These are phyloP conservation scores for Westerdykella aurantiaca DNA, from an alignment of 2,329 filamentous ascomycete genomes.

Conservation along the genomic window DNA sequence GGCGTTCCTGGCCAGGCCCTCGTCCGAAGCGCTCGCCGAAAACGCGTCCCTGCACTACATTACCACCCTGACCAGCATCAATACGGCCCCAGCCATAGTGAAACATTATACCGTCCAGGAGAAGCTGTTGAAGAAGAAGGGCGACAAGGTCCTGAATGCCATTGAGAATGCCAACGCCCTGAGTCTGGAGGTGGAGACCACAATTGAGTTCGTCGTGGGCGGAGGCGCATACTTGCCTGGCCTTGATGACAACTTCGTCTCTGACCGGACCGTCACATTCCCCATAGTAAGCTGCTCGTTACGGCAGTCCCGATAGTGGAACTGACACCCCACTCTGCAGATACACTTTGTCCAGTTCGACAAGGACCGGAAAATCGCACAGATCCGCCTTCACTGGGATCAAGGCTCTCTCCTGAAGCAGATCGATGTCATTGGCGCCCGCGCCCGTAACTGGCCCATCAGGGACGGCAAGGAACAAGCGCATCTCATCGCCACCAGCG, in stretches of 20 bases:
- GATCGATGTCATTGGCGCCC: constrained; percentile 85
- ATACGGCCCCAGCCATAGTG: constrained; percentile 67
- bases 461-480: constrained; percentile 79
- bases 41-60: constrained; percentile 66
- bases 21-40: constrained; percentile 39
- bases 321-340: constrained; percentile 16
- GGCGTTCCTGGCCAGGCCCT: constrained; percentile 42
- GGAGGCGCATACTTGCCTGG: constrained; percentile 84
- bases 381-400: constrained; percentile 91
- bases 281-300: constrained; percentile 61
- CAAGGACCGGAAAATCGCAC: constrained; percentile 66
- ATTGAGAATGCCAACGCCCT: constrained; percentile 67
- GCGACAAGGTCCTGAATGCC: constrained; percentile 66
- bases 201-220: constrained; percentile 71
- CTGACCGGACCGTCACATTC: constrained; percentile 72
- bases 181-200: constrained; percentile 74
- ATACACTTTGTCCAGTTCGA: constrained; percentile 82
- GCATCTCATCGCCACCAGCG: constrained; percentile 63
- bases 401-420: constrained; percentile 89
- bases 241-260: constrained; percentile 89
- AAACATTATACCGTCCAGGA: constrained; percentile 70
- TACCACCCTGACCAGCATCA: constrained; percentile 72
- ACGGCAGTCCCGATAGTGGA: neutral
- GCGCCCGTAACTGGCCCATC: constrained; percentile 92
- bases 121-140: constrained; percentile 75